Percentiles rank a stretch among this genome's conserved stretches.
phyloP scores from a whole-genome alignment of 1,284 basidiomycete genomes.

The Heterobasidion parviporum region DNA sequence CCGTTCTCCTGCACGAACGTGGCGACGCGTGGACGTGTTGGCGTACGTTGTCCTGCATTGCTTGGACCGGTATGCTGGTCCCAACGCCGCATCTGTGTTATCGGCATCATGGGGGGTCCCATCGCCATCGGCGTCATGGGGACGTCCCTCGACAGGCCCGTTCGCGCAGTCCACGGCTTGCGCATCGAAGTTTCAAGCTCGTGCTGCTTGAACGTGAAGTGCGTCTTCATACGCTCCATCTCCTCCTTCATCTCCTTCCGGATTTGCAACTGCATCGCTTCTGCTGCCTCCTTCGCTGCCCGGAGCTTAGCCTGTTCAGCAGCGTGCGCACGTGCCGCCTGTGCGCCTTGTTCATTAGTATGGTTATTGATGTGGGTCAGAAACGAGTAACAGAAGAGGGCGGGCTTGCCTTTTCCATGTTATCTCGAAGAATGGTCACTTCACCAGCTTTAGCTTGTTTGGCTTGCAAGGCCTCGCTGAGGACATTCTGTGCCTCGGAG shows the following conservation, averaged over 20 bases:
- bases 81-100: conserved; percentile 33
- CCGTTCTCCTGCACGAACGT: conserved; percentile 1
- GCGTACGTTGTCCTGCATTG: not conserved
- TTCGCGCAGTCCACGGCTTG: conserved; percentile 39
- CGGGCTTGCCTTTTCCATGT: conserved; percentile 42
- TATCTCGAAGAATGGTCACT: conserved; percentile 48
- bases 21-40: not conserved
- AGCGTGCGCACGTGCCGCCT: conserved; percentile 54
- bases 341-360: conserved; percentile 1
- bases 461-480: conserved; percentile 37
- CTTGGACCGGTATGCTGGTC: conserved; percentile 22
- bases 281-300: conserved; percentile 33
- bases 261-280: conserved; percentile 41
- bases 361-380: too few species aligned
- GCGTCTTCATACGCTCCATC: conserved; percentile 61
- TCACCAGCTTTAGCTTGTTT: conserved; percentile 55
- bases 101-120: conserved; percentile 23
- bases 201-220: conserved; percentile 69
- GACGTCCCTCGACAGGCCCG: conserved; percentile 1
- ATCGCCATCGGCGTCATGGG: conserved; percentile 16
- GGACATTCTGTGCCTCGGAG: conserved; percentile 29
- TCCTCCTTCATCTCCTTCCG: conserved; percentile 58
- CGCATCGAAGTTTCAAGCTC: conserved; percentile 54
- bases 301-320: conserved; percentile 49
- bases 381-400: not conserved